These are phyloP conservation scores for Solanum sejunctum DNA, from an alignment of 257 asterid species.

Conservation along the genomic window DNA sequence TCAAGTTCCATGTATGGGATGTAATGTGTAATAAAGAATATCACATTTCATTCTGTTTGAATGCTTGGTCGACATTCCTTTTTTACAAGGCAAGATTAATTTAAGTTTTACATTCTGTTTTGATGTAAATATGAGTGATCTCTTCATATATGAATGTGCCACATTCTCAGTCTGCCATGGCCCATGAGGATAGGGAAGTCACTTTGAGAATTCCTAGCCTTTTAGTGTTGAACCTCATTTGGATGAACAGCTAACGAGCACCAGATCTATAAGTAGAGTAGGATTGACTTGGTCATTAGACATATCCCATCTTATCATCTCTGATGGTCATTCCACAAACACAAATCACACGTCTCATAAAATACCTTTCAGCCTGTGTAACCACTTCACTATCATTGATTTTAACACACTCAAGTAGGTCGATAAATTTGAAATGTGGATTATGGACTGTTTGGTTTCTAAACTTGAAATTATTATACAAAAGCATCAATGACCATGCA, in stretches of 20 bases:
- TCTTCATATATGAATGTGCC: no score
- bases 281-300: neutral
- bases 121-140: neutral
- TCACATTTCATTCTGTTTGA: neutral
- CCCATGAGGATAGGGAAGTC: no score
- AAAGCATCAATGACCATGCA: neutral
- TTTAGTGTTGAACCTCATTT: neutral
- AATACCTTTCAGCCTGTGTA: neutral
- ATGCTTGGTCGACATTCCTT: neutral
- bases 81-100: neutral
- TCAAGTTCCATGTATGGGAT: no score
- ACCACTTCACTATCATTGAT: neutral
- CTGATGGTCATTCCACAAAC: neutral
- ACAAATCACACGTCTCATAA: neutral
- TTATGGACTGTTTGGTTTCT: neutral
- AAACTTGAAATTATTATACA: neutral
- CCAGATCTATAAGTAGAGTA: neutral
- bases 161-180: neutral
- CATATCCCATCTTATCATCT: neutral
- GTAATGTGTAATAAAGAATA: neutral
- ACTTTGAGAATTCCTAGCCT: neutral
- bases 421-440: neutral
- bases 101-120: neutral
- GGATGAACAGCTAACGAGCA: neutral
- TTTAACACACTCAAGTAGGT: neutral